Evolutionary conservation across 1,139 yeast genomes (phyloP).

Genomic region (Ashbya aceris): DNA sequence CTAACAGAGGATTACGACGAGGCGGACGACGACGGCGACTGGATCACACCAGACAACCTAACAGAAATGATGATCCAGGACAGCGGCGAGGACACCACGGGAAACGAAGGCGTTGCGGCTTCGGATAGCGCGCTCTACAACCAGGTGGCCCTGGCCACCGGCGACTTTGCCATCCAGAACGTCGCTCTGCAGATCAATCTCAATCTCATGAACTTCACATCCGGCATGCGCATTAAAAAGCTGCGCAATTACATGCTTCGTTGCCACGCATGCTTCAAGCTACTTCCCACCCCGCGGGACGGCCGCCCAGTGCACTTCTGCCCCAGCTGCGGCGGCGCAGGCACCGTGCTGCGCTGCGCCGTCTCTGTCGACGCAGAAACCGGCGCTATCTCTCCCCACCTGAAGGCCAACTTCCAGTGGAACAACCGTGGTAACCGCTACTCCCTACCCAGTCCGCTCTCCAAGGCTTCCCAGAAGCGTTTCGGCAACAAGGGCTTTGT

Average conservation of each 20-base stretch:
- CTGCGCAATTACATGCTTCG: conserved; percentile 89
- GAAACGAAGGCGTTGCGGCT: conserved; percentile 28
- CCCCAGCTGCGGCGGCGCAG: conserved; percentile 86
- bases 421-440: conserved; percentile 76
- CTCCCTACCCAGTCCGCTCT: conserved; percentile 65
- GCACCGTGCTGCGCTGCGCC: conserved; percentile 81
- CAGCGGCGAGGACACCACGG: conserved; percentile 40
- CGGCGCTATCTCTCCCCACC: conserved; percentile 82
- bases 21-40: conserved; percentile 76
- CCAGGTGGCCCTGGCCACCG: conserved; percentile 80
- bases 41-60: conserved; percentile 89
- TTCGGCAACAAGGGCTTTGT: conserved; percentile 68
- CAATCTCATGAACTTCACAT: conserved; percentile 72
- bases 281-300: conserved; percentile 66
- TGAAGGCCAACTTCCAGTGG: conserved; percentile 92
- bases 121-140: conserved; percentile 30
- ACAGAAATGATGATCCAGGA: conserved; percentile 61
- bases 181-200: conserved; percentile 87
- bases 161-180: conserved; percentile 96
- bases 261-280: conserved; percentile 91
- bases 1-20: conserved; percentile 43
- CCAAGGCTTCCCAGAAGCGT: conserved; percentile 51
- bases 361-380: conserved; percentile 72
- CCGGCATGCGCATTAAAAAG: conserved; percentile 77
- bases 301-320: conserved; percentile 83